Conservation (phyloP, 176 grass and related monocot species). For the Zoysia pacifica region DNA sequence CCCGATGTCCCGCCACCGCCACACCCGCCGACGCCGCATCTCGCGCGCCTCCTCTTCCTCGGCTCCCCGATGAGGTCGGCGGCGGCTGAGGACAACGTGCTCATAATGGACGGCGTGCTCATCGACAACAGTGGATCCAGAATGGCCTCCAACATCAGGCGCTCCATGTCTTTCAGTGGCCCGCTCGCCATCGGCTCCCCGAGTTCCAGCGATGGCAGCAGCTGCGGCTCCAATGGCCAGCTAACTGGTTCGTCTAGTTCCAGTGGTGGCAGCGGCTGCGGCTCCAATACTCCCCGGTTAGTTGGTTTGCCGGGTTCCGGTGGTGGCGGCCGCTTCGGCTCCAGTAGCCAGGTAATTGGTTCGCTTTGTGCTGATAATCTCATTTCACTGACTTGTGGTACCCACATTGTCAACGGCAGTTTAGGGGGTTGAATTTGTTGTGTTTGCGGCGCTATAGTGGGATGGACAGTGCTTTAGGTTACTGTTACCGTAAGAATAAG, state of each 20-base stretch:
- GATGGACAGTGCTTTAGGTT: not conserved
- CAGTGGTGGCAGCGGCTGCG: not conserved
- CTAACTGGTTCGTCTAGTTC: conserved; percentile 17
- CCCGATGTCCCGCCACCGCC: not conserved
- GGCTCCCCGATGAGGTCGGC: not conserved
- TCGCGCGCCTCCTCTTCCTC: conserved; percentile 15
- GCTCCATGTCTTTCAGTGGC: not conserved
- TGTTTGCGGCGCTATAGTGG: not conserved
- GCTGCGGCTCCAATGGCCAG: conserved; percentile 3
- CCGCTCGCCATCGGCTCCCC: not conserved
- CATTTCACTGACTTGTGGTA: not conserved
- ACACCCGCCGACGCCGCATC: not conserved
- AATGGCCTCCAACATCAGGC: not conserved
- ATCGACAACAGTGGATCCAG: conserved; percentile 10
- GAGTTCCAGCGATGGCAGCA: not conserved
- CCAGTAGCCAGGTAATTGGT: conserved; percentile 30
- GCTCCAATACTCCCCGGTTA: not conserved
- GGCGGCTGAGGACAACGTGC: conserved; percentile 38
- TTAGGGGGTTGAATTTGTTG: conserved; percentile 21
- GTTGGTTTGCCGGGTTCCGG: not conserved
- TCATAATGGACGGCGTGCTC: conserved; percentile 60
- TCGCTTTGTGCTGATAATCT: not conserved
- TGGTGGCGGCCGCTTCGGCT: not conserved
- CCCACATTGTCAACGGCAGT: not conserved
- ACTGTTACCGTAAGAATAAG: conserved; percentile 3